These are phyloP conservation scores for Rhododendron williamsianum DNA, from an alignment of 148 eudicot genomes.

Conservation along the genomic window DNA sequence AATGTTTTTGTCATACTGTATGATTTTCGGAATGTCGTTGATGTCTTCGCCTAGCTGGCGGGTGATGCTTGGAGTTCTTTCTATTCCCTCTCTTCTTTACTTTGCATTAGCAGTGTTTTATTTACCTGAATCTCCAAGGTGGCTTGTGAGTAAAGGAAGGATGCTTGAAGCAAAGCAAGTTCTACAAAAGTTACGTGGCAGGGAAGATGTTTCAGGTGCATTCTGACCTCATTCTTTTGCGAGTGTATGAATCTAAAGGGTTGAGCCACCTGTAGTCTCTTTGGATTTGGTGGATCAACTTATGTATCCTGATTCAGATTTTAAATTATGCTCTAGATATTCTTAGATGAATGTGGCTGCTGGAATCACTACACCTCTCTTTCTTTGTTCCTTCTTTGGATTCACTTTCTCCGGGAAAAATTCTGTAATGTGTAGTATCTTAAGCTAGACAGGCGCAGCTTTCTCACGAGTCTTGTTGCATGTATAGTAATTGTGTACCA, in stretches of 20 bases:
- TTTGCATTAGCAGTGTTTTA: slow-evolving; percentile 50
- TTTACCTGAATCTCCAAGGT: slow-evolving; percentile 93
- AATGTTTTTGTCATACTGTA: slow-evolving; percentile 78
- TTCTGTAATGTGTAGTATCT: not conserved
- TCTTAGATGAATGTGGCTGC: not conserved
- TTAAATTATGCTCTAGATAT: not conserved
- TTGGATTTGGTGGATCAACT: not conserved
- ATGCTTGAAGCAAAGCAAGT: slow-evolving; percentile 85
- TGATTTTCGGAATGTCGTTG: slow-evolving; percentile 83
- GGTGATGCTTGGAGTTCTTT: slow-evolving; percentile 82
- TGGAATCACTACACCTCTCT: not conserved
- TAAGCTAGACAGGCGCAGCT: not conserved
- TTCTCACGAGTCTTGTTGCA: not conserved
- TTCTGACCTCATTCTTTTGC: not conserved
- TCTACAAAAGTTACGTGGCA: slow-evolving; percentile 71
- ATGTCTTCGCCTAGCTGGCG: slow-evolving; percentile 72
- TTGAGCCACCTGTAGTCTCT: not conserved
- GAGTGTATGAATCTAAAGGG: not conserved
- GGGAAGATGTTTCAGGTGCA: slow-evolving; percentile 75
- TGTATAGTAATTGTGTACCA: not conserved
- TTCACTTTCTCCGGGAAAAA: not conserved
- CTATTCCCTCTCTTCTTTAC: slow-evolving; percentile 72
- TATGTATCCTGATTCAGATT: not conserved
- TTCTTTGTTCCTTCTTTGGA: not conserved
- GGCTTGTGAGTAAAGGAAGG: slow-evolving; percentile 94